phyloP scores from a whole-genome alignment of 2,329 filamentous ascomycete species.

The Ceratocystis papillata region DNA sequence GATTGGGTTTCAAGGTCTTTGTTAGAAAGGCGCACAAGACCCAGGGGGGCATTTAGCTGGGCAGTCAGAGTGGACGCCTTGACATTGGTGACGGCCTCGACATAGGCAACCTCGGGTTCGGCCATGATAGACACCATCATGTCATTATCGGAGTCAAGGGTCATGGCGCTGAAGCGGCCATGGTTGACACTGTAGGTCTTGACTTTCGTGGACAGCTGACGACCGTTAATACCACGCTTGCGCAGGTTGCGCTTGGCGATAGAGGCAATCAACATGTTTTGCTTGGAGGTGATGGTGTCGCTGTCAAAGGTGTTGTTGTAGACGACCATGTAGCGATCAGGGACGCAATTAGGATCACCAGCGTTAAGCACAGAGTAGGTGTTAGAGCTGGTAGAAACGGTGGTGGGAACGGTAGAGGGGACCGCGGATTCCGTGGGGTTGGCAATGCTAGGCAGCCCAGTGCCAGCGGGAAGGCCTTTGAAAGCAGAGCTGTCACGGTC shows the following conservation, averaged over 20 bases:
- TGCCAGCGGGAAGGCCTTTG: neutral
- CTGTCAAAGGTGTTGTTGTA: slow-evolving; percentile 46
- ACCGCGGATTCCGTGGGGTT: slow-evolving; percentile 33
- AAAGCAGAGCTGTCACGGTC: neutral
- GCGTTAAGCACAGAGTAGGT: slow-evolving; percentile 41
- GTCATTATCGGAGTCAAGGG: slow-evolving; percentile 41
- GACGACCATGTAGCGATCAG: slow-evolving; percentile 53
- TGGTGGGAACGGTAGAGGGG: slow-evolving; percentile 27
- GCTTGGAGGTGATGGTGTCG: slow-evolving; percentile 40
- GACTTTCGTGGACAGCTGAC: slow-evolving; percentile 39
- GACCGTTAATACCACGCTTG: slow-evolving; percentile 41
- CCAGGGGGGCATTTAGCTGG: slow-evolving; percentile 44
- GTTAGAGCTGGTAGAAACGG: slow-evolving; percentile 30
- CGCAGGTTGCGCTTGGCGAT: slow-evolving; percentile 48
- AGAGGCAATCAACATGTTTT: slow-evolving; percentile 38
- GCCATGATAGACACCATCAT: slow-evolving; percentile 42
- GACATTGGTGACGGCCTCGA: slow-evolving; percentile 45
- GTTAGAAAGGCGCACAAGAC: slow-evolving; percentile 45
- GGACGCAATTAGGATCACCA: slow-evolving; percentile 39
- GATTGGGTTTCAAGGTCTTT: slow-evolving; percentile 29
- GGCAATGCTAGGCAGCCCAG: slow-evolving; percentile 38
- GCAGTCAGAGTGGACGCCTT: slow-evolving; percentile 36
- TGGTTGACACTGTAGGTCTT: slow-evolving; percentile 37
- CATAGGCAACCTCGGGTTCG: slow-evolving; percentile 41
- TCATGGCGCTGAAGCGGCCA: slow-evolving; percentile 42